Evolutionary conservation across 2,329 filamentous ascomycete genomes (phyloP), one percentile per base, ranked within the genome.

Genomic region (Fusarium begoniae): DNA sequence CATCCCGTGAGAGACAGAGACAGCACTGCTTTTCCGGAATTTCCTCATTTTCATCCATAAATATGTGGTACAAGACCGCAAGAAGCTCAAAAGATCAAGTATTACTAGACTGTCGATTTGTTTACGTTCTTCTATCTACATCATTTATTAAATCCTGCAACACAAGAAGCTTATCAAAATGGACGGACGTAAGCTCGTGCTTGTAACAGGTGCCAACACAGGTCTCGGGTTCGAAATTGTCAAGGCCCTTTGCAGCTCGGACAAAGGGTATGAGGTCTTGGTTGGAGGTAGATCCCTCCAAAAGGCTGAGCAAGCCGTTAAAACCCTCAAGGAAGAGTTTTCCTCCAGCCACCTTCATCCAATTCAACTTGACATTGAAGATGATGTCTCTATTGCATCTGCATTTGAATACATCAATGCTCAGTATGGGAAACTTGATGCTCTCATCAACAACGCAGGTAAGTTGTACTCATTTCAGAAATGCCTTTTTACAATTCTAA

Each of bases 141-240:
- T 20, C 2, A 35, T 20, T 11, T 5, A 10, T 24, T 10, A 11
- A 11, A 10, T 3, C 12, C 12, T 14, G 24, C 12, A 20, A 6
- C 18, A 14, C 24, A 35, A 51, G 22, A 35, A 51, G 15, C 10
- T 15, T 57, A 9, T 5, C 30, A 38, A 32, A 6, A 62, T 62
- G 59, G 28, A 44, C 22, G 20, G 30, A 57, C 24, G 22, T 22
- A 62, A 45, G 20, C 38, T 62, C 15, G 40, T 62, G 4, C 40
- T 62, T 45, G 50, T 57, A 9, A 62, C 50, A 9, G 59, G 59
- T 18, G 59, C 59, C 24, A 62, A 62, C 59, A 56, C 38, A 4
- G 59, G 59, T 30, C 50, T 62, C 9, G 50, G 59, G 1, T 45
- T 45, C 20, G 12, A 62, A 18, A 62, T 38, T 4, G 12, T 14